Conservation (phyloP, 306 rosid species). For the Quercus aquifolioides region DNA sequence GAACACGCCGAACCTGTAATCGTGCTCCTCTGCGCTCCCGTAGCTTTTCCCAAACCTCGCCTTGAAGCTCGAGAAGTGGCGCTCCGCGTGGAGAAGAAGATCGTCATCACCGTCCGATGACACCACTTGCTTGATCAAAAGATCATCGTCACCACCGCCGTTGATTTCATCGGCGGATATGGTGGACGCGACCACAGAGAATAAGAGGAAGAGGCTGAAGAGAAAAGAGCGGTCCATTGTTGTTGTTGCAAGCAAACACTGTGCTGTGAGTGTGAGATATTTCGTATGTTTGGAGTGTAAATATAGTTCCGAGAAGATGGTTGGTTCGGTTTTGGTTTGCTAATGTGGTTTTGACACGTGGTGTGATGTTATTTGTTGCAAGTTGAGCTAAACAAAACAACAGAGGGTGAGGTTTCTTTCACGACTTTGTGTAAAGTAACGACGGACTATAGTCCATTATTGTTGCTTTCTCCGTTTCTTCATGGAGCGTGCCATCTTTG, state of each 20-base stretch:
- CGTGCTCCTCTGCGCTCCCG: constrained; percentile 66
- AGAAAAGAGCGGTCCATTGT: constrained; percentile 42
- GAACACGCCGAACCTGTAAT: constrained; percentile 69
- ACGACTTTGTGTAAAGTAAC: not conserved
- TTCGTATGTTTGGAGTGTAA: no score
- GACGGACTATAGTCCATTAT: not conserved
- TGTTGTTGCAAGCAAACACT: not conserved
- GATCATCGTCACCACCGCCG: constrained; percentile 28
- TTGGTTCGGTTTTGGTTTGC: not conserved
- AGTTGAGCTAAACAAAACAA: not conserved
- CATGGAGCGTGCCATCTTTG: not conserved
- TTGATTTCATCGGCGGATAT: not conserved
- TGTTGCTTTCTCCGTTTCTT: not conserved
- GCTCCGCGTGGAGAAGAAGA: constrained; percentile 56
- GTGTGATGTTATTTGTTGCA: not conserved
- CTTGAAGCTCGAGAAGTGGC: constrained; percentile 74
- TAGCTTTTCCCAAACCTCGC: constrained; percentile 55
- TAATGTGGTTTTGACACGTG: not conserved
- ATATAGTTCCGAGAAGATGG: not conserved
- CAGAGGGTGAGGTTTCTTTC: not conserved
- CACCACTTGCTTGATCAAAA: constrained; percentile 70
- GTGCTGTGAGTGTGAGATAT: not conserved
- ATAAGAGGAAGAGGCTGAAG: constrained; percentile 21
- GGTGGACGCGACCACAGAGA: constrained; percentile 32
- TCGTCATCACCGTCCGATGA: constrained; percentile 47